Conservation (phyloP, 805 yeast genomes). For the Debaryomyces prosopidis region DNA sequence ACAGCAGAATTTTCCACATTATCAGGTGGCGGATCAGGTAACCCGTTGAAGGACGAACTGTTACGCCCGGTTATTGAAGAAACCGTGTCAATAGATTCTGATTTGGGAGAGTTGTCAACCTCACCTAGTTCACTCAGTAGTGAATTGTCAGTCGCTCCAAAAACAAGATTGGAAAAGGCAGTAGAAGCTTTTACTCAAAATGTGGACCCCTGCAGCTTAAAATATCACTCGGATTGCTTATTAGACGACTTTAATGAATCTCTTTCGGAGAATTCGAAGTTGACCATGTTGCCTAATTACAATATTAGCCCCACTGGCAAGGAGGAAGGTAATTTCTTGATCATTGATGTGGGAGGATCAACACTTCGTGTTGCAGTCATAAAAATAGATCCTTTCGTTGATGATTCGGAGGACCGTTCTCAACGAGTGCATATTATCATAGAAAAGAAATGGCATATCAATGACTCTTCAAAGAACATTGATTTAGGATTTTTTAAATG, state of each 20-base stretch:
- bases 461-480: constrained; percentile 39
- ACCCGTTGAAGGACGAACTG: background rate
- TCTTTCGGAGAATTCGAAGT: constrained; percentile 21
- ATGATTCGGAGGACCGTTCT: constrained; percentile 11
- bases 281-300: constrained; percentile 43
- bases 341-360: constrained; percentile 59
- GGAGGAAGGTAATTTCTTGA: constrained; percentile 40
- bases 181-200: background rate
- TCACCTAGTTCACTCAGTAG: background rate
- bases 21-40: no score
- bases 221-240: constrained; percentile 18
- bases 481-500: constrained; percentile 42
- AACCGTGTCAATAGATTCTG: background rate
- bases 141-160: background rate
- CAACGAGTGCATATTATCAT: constrained; percentile 26
- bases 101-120: background rate
- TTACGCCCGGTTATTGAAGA: background rate
- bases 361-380: constrained; percentile 48
- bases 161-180: background rate
- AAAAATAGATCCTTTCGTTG: constrained; percentile 21
- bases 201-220: constrained; percentile 6
- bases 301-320: constrained; percentile 39
- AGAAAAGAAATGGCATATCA: constrained; percentile 40
- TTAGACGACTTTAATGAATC: constrained; percentile 30
- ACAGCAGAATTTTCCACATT: no score